Base-by-base conservation (phyloP, 140 eudicot genomes). In the Bidens hawaiensis region DNA sequence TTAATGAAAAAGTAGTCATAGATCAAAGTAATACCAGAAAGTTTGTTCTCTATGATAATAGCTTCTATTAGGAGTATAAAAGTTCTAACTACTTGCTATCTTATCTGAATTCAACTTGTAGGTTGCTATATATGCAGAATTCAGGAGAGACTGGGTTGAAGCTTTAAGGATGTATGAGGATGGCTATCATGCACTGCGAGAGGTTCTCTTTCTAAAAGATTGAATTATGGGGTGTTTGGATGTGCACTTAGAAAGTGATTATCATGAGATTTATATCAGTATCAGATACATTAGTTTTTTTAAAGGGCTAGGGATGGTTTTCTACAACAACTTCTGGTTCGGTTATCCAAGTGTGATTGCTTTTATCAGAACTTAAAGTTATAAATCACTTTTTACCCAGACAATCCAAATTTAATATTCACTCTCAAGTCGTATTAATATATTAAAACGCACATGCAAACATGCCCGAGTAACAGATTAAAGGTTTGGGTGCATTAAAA, bases 81-180 rank as follows among this genome's bases (percentile, higher is more conserved):
- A n/a, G n/a, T n/a, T n/a, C n/a, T n/a, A n/a, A n/a, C n/a, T n/a
- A n/a, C n/a, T n/a, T n/a, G n/a, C n/a, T n/a, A n/a, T n/a, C n/a
- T 56, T 30, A 34, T 62, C 58, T 75, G 34, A 51, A 80, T 67
- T 56, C 79, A 72, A 78, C 74, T 80, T 75, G 36, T 77, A 93
- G 99, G 99, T 81, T 82, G 96, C 99, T 72, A 84, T 93, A 60
- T 88, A 85, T 77, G 99, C 99, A 71, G 99, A 93, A 62, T 93
- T 87, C 75, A 80, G 96, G 40, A 85, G 96, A 72, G 99, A 93
- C 47, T 93, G 99, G 99, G 80, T 42, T 21, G 99, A 93, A 83
- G 99, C 96, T 74, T 71, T 79, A 63, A 85, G 79, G 74, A 55
- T 82, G 52, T 93, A 93, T 11, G 99, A 93, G 79, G 99, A 93